These are phyloP conservation scores for Pleurotus djamor DNA, from an alignment of 768 basidiomycete genomes.

Conservation along the genomic window DNA sequence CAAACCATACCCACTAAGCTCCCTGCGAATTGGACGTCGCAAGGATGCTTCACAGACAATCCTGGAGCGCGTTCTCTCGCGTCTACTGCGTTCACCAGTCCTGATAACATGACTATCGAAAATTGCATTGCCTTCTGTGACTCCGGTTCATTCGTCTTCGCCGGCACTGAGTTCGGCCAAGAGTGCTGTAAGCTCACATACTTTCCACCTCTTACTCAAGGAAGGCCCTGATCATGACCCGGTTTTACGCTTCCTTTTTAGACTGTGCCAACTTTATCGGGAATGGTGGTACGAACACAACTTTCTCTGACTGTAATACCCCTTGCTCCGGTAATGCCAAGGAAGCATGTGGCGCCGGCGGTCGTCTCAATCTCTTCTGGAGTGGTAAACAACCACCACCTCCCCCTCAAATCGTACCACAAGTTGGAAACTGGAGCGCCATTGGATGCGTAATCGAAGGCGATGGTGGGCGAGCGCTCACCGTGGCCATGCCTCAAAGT, in stretches of 20 bases:
- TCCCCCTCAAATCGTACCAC: constrained; percentile 48
- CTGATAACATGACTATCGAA: constrained; percentile 60
- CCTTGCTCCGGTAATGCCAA: constrained; percentile 56
- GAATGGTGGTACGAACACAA: constrained; percentile 40
- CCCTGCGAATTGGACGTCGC: constrained; percentile 52
- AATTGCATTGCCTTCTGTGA: constrained; percentile 47
- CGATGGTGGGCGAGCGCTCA: constrained; percentile 40
- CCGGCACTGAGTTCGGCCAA: constrained; percentile 61
- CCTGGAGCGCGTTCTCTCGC: constrained; percentile 56
- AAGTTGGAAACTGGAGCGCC: constrained; percentile 62
- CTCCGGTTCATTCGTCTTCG: constrained; percentile 50
- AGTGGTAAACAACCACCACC: constrained; percentile 57
- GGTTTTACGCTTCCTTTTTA: constrained; percentile 18
- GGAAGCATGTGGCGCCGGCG: constrained; percentile 61
- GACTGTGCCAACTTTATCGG: constrained; percentile 63
- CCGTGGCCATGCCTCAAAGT: constrained; percentile 28
- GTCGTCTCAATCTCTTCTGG: constrained; percentile 62
- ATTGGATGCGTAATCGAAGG: constrained; percentile 68
- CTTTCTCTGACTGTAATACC: constrained; percentile 55
- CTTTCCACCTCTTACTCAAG: neutral
- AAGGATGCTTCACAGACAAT: constrained; percentile 67
- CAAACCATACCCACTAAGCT: constrained; percentile 39
- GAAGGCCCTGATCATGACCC: too few relatives aligned
- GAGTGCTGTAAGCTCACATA: constrained; percentile 14
- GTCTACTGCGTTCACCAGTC: constrained; percentile 40